Conservation (phyloP, 805 yeast species). For the Torulaspora gathmanii region DNA sequence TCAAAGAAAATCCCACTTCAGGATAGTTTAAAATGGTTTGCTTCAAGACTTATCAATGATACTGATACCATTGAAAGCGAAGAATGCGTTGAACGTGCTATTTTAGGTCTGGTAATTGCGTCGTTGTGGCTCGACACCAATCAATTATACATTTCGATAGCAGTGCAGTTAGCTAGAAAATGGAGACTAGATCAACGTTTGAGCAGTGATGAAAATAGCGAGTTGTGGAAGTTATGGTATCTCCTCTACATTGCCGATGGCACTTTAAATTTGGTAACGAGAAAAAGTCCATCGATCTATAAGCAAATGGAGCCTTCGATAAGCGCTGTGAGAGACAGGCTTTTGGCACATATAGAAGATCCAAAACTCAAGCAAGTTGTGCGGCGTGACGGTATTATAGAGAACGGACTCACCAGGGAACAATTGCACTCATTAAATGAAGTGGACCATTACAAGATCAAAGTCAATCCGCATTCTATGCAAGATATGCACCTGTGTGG, state of each 20-base stretch:
- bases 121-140: slow-evolving; percentile 66
- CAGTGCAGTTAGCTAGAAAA: slow-evolving; percentile 57
- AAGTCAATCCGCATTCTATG: slow-evolving; percentile 19
- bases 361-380: slow-evolving; percentile 14
- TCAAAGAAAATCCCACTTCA: slow-evolving; percentile 23
- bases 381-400: slow-evolving; percentile 10
- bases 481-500: slow-evolving; percentile 58
- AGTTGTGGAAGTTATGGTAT: slow-evolving; percentile 59
- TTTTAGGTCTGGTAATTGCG: slow-evolving; percentile 59
- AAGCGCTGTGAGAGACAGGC: slow-evolving; percentile 14
- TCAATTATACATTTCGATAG: slow-evolving; percentile 62
- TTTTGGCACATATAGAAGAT: slow-evolving; percentile 9
- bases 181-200: slow-evolving; percentile 16
- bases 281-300: slow-evolving; percentile 53
- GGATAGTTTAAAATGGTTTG: slow-evolving; percentile 35
- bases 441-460: slow-evolving; percentile 20
- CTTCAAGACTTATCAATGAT: slow-evolving; percentile 27
- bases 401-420: slow-evolving; percentile 15
- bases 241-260: slow-evolving; percentile 62
- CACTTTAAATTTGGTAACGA: slow-evolving; percentile 58
- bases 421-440: slow-evolving; percentile 24
- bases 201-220: slow-evolving; percentile 14
- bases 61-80: slow-evolving; percentile 38
- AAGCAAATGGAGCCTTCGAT: slow-evolving; percentile 42
- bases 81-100: slow-evolving; percentile 51